Base-by-base conservation (phyloP, 2,329 filamentous ascomycete species). In the Biscogniauxia sp. region DNA sequence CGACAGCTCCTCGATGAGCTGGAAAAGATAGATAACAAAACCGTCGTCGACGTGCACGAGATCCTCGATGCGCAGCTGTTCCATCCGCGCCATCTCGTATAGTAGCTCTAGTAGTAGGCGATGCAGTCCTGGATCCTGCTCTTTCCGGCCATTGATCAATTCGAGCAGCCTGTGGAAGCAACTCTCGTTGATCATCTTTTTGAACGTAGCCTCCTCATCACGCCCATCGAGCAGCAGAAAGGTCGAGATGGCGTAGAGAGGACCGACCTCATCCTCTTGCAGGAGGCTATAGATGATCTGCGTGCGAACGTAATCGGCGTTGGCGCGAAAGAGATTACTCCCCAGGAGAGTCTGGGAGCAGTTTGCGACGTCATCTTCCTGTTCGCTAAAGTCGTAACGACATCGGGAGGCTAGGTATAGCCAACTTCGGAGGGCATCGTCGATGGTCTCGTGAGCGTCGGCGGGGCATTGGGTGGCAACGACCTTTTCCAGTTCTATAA, bases 51-150 rank as follows among this genome's bases (percentile, higher is more conserved):
- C 90, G 59, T 85, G 91, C 77, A 85, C 70, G 66, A 99, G 78
- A 73, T 99, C 94, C 66, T 92, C 87, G 62, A 84, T 78, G 58
- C 85, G 88, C 61, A 99, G 79, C 64, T 88, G 85, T 76, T 98
- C 93, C 73, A 98, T 92, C 62, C 96, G 86, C 52, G 92, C 93
- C 90, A 97, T 97, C 79, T 98, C 95, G 77, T 97, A 99, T 73
- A 97, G 84, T 59, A 99, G 79, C 75, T 97, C 91, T 70, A 99
- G 82, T 56, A 98, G 80, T 63, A 95, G 78, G 41, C 90, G 87
- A 77, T 97, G 92, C 62, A 98, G 80, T 56, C 86, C 83, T 23
- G 85, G 82, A 71, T 93, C 89, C 53, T 86, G 80, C 49, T 88
- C 83, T 65, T 82, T 83, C 63, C 84, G 83, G 51, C 80, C 82